Conservation (phyloP, 768 basidiomycete species). For the Lactarius psammicola region DNA sequence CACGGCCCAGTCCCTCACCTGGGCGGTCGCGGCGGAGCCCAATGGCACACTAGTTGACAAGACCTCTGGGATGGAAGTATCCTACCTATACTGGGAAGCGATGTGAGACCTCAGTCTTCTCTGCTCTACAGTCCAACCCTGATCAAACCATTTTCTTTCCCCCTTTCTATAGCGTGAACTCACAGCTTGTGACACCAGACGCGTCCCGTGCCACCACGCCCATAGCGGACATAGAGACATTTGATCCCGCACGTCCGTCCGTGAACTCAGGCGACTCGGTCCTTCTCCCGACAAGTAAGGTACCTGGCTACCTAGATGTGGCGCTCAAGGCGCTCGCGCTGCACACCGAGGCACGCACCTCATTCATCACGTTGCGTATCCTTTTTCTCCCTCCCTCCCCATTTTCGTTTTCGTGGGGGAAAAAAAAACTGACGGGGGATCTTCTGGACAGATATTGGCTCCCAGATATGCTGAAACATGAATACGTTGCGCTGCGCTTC, state of each 20-base stretch:
- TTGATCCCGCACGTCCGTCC: constrained; percentile 19
- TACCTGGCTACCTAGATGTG: constrained; percentile 43
- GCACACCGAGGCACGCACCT: constrained; percentile 44
- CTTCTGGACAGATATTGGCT: constrained; percentile 41
- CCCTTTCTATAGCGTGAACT: constrained; percentile 15
- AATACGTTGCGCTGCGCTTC: constrained; percentile 46
- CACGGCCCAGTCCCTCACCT: constrained; percentile 8
- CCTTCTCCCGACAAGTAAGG: constrained; percentile 34
- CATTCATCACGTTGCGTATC: constrained; percentile 45
- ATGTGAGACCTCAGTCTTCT: constrained; percentile 1
- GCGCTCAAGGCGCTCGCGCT: constrained; percentile 36
- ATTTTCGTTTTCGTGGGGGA: too few relatives aligned
- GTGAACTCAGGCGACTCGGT: constrained; percentile 15
- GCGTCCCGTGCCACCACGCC: constrained; percentile 7
- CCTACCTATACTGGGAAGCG: constrained; percentile 25
- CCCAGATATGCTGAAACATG: constrained; percentile 41
- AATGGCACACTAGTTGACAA: constrained; percentile 18
- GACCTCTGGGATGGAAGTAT: constrained; percentile 12
- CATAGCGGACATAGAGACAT: constrained; percentile 1
- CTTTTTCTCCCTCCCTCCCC: neutral
- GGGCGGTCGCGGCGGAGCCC: constrained; percentile 13
- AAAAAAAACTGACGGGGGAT: neutral
- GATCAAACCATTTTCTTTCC: neutral
- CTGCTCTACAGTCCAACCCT: neutral
- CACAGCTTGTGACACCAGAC: neutral